Evolutionary conservation across 1,139 yeast genomes (phyloP).

Genomic region (Saccharomycopsis crataegensis): DNA sequence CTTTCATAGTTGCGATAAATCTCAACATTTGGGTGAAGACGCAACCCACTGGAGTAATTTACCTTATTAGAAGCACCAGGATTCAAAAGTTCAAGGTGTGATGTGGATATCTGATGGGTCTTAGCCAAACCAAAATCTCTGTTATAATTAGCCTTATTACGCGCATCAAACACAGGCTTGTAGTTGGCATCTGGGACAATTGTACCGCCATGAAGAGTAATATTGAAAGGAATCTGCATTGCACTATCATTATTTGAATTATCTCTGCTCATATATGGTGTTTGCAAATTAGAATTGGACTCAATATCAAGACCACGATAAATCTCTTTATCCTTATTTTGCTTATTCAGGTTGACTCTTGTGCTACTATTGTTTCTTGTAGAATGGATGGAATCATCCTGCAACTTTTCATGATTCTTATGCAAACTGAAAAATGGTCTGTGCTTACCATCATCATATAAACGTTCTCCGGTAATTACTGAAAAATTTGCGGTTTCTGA

Average conservation of each 20-base stretch:
- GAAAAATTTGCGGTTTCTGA: constrained; percentile 47
- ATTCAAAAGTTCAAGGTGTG: constrained; percentile 15
- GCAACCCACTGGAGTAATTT: constrained; percentile 6
- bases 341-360: neutral
- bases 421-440: constrained; percentile 26
- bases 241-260: neutral
- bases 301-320: constrained; percentile 10
- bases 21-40: constrained; percentile 18
- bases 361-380: constrained; percentile 3
- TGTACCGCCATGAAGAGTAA: constrained; percentile 20
- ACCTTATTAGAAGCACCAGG: constrained; percentile 12
- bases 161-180: constrained; percentile 10
- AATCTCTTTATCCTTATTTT: neutral
- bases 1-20: constrained; percentile 18
- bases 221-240: constrained; percentile 12
- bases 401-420: constrained; percentile 16
- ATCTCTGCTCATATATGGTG: constrained; percentile 1
- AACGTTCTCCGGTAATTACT: constrained; percentile 41
- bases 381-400: constrained; percentile 15
- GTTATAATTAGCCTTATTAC: constrained; percentile 8
- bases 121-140: constrained; percentile 17
- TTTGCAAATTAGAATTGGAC: neutral
- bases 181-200: constrained; percentile 19
- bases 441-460: constrained; percentile 42
- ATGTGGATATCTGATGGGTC: constrained; percentile 19